These are phyloP conservation scores for Starmerella cellae DNA, from an alignment of 805 yeast genomes.

Conservation along the genomic window DNA sequence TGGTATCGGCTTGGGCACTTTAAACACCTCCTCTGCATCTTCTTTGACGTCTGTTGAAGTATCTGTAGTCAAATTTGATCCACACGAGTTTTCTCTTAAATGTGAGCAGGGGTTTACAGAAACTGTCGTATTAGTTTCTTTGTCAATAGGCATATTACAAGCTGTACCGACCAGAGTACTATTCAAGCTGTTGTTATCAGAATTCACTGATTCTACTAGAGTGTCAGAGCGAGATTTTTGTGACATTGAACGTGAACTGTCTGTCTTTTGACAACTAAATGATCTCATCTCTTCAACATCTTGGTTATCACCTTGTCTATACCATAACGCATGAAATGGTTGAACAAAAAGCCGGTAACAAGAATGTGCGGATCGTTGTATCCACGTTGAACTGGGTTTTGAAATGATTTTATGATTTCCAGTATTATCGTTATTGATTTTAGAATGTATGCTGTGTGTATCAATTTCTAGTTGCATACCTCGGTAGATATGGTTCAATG, in stretches of 20 bases:
- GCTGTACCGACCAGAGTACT: neutral
- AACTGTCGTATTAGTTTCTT: neutral
- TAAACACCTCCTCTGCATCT: slow-evolving; percentile 2
- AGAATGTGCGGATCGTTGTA: no score
- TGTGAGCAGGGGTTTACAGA: no score
- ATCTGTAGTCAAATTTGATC: neutral
- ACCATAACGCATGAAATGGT: neutral
- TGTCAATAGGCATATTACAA: no score
- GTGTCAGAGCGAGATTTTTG: neutral
- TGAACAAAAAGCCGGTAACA: neutral
- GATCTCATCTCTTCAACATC: neutral
- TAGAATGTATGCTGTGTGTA: no score
- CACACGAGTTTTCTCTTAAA: no score
- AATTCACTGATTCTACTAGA: neutral
- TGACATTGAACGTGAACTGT: no score
- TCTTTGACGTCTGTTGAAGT: neutral
- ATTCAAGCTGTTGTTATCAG: neutral
- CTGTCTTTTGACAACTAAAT: no score
- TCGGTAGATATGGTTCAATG: slow-evolving; percentile 17
- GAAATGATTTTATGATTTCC: neutral
- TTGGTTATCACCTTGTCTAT: neutral
- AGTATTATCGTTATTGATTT: neutral
- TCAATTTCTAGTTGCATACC: slow-evolving; percentile 13
- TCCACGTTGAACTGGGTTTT: neutral
- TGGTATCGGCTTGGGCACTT: slow-evolving; percentile 14